Evolutionary conservation across 2,329 filamentous ascomycete genomes (phyloP), one percentile per base, ranked within the genome.

Genomic region (Aspergillus floridensis): DNA sequence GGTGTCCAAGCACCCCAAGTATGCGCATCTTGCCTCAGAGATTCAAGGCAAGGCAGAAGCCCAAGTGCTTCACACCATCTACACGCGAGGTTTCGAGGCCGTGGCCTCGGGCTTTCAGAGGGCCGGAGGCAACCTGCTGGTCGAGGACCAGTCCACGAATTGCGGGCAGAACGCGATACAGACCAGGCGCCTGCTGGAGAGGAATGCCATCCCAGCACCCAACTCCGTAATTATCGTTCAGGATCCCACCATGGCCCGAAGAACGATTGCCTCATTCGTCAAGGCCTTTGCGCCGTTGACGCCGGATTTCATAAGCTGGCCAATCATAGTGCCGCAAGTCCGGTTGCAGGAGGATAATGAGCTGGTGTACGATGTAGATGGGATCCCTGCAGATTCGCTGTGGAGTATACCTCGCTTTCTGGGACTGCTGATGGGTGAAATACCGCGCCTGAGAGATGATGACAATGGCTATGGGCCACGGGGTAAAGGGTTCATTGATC

Each of bases 71-170:
- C 66, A 77, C 26, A 61, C 60, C 21, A 74, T 80, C 12, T 59
- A 79, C 29, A 61, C 70, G 7, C 29, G 29, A 16, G 68, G 65
- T 35, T 63, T 64, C 31, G 55, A 66, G 58, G 69, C 70, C 44
- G 24, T 65, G 3, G 24, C 59, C 1, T 65, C 66, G 3, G 29
- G 58, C 1, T 65, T 76, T 19, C 65, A 57, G 11, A 60, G 53
- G 2, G 48, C 59, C 14, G 68, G 71, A 11, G 71, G 73, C 19
- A 64, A 56, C 7, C 68, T 80, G 21, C 64, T 80, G 3, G 56
- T 80, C 7, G 79, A 81, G 59, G 74, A 79, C 49, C 59, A 70
- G n/a, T 80, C 77, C 0, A 80, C 78, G 0, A 81, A 81, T 59
- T 80, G 79, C 61, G 79, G 79, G 16, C 72, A 73, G 12, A 81